A percentile compares a stretch with the other conserved stretches of the same genome.
These are phyloP conservation scores for Kitagawia praeruptora DNA, from an alignment of 129 eudicot genomes.

Conservation along the genomic window DNA sequence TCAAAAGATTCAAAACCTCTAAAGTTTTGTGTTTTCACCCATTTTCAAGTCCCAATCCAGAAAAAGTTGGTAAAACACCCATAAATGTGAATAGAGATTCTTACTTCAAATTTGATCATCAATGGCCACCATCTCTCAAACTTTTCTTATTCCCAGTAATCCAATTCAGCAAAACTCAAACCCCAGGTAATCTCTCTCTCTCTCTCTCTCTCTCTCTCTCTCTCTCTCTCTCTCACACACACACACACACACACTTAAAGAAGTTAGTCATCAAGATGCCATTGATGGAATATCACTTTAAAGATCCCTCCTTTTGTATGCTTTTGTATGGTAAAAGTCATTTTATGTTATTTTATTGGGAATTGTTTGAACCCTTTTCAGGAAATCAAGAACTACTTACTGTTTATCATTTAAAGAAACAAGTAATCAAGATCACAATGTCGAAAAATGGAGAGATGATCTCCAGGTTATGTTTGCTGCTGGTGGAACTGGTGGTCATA, in stretches of 20 bases:
- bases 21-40: not conserved
- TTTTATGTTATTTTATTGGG: not conserved
- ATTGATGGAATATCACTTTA: not conserved
- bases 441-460: not conserved
- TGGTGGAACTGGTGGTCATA: conserved; percentile 45
- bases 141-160: not conserved
- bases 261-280: not conserved
- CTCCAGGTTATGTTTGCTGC: conserved; percentile 30
- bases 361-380: conserved; percentile 8
- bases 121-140: conserved; percentile 21
- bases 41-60: not conserved
- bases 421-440: conserved; percentile 1
- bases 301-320: not conserved
- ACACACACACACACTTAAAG: not conserved
- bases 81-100: not conserved
- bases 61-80: not conserved
- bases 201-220: not conserved
- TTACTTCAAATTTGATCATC: not conserved
- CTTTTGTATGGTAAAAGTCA: not conserved
- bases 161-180: conserved; percentile 3
- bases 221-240: not conserved
- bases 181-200: conserved; percentile 11
- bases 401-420: conserved; percentile 24
- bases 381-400: conserved; percentile 17
- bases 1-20: not conserved